Evolutionary conservation across 768 basidiomycete genomes (phyloP), one percentile per base, ranked within the genome.

Genomic region (Leucocoprinus birnbaumii): DNA sequence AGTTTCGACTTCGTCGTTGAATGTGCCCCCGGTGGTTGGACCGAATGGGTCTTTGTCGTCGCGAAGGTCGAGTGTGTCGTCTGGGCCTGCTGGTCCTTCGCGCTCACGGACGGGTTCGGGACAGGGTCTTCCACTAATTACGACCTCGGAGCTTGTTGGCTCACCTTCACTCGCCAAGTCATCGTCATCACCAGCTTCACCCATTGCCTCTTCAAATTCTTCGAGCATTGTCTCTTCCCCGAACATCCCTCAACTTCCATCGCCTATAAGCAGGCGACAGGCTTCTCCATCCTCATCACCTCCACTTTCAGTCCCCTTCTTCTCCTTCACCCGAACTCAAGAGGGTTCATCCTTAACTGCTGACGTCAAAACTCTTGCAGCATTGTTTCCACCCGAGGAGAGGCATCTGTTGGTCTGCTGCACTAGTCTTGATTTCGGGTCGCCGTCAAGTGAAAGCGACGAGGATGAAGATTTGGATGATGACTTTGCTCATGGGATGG

Each of bases 331-430:
- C 16, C 77, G 87, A 57, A 90, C 89, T 5, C 68, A 76, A 19
- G 90, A 91, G 66, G 87, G 87, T 1, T 86, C 88, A 21, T 89
- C 87, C 10, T 72, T 93, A 49, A 89, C 88, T 2, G 83, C 89
- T 3, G 87, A 88, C 50, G 82, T 85, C 9, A 73, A 77, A 37
- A 69, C 86, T 21, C 80, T 93, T 9, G 82, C 88, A 13, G 73
- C 81, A 34, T 69, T 91, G 7, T 93, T 92, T 66, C 85, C 85
- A 18, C 78, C 78, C n/a, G 75, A 73, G 38, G 86, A 89, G 59
- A 76, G 87, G 31, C 81, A 89, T 61, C 84, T 87, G 82, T 79
- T 91, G 46, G 85, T 86, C 37, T 89, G 84, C 65, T 81, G 85
- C 58, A 82, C 80, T 21, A 86, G 89, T 66, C 71, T 90, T 27